phyloP scores from a whole-genome alignment of 805 yeast genomes.

The Ogataea allantospora region DNA sequence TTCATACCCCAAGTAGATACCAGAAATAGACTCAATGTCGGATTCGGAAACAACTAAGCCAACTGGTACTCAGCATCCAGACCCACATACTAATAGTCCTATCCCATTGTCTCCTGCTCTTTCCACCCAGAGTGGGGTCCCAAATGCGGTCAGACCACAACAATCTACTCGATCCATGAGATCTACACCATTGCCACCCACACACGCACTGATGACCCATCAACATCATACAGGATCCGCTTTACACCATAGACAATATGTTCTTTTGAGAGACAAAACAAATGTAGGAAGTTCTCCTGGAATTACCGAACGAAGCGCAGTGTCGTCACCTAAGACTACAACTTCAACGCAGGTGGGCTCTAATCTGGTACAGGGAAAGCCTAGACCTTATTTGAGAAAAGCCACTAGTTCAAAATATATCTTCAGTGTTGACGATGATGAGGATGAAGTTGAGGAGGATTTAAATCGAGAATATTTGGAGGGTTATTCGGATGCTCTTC shows the following conservation, averaged over 20 bases:
- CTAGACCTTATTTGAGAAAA: conserved; percentile 27
- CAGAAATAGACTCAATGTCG: too few species aligned
- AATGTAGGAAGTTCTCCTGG: conserved; percentile 2
- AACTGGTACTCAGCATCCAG: background rate
- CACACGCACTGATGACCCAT: conserved; percentile 16
- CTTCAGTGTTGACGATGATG: conserved; percentile 81
- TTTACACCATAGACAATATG: conserved; percentile 33
- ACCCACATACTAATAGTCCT: conserved; percentile 3
- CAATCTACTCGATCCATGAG: conserved; percentile 16
- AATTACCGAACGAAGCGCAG: conserved; percentile 6
- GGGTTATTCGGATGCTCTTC: conserved; percentile 70
- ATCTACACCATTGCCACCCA: conserved; percentile 26
- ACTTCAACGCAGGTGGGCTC: conserved; percentile 13
- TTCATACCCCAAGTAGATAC: too few species aligned
- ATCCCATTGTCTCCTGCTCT: conserved; percentile 11
- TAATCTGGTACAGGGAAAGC: conserved; percentile 14
- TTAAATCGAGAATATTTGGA: conserved; percentile 60
- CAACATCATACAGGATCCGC: conserved; percentile 22
- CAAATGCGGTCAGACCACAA: conserved; percentile 15
- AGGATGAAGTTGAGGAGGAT: conserved; percentile 66
- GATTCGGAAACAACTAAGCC: conserved; percentile 11
- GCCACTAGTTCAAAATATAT: conserved; percentile 38
- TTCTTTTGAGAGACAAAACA: conserved; percentile 30
- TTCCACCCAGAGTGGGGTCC: conserved; percentile 10
- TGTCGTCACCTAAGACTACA: conserved; percentile 16